phyloP scores from a whole-genome alignment of 192 early-diverging fungal species.

The Entomortierella parvispora region DNA sequence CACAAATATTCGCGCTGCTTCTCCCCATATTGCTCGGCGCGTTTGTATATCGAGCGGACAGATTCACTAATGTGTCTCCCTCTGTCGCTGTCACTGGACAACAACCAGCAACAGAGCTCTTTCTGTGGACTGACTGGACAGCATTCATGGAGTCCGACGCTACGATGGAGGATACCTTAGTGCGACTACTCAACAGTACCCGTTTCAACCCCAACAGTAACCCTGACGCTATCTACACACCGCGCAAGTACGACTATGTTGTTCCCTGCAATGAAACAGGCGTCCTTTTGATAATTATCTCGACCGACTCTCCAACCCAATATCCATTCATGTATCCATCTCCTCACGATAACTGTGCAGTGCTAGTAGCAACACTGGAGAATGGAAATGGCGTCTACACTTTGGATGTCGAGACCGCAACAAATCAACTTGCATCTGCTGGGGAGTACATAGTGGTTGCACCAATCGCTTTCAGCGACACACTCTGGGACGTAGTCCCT shows the following conservation, averaged over 20 bases:
- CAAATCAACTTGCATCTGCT: not conserved
- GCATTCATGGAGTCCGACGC: not conserved
- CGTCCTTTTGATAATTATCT: no score
- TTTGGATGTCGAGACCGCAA: not conserved
- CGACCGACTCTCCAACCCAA: not conserved
- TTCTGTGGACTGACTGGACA: slow-evolving; percentile 3
- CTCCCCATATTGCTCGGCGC: not conserved
- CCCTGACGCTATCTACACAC: not conserved
- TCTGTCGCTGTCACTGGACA: not conserved
- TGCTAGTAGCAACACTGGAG: not conserved
- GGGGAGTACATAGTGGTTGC: not conserved
- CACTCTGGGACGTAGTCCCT: no score
- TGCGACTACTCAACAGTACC: not conserved
- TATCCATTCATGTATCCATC: not conserved
- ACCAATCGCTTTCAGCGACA: not conserved
- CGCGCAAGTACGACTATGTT: not conserved
- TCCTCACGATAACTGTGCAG: not conserved
- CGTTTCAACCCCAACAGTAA: not conserved
- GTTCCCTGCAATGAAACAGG: not conserved
- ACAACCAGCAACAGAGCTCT: not conserved
- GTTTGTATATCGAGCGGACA: not conserved
- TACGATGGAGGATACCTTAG: not conserved
- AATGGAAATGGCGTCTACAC: not conserved
- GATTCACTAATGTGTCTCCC: not conserved
- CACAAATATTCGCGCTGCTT: not conserved